Evolutionary conservation across 2,329 filamentous ascomycete species (phyloP), one percentile per base, ranked within the genome.

Genomic region (Pestalotiopsis sp.): DNA sequence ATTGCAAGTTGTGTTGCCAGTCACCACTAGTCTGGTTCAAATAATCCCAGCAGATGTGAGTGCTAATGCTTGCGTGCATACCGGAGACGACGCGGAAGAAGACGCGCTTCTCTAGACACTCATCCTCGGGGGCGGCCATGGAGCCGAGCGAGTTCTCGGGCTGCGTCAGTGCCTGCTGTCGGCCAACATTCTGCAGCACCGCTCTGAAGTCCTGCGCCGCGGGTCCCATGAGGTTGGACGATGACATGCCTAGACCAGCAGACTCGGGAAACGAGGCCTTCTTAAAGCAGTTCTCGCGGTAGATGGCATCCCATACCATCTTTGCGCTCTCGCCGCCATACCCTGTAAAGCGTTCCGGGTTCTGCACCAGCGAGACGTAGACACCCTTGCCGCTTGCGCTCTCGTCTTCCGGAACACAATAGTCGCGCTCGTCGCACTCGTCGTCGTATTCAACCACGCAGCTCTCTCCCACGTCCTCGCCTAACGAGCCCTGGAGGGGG

Each of bases 391-490:
- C 92, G 64, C 87, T 87, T 6, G 92, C 90, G 76, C 93, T 93
- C 82, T 98, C 95, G 77, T 99, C 96, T 75, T 99, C 96, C 0
- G 94, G 94, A 4, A 98, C 90, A 81, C 96, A 99, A 80, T 98
- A 99, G 79, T 99, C 96, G 72, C 96, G 89, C 73, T 98, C 93
- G 82, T 98, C 95, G 81, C 94, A 97, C 81, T 98, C 95, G 76
- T 98, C 95, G 76, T 98, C 95, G 77, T 97, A 97, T 82, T 99
- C 96, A 20, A 98, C 91, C 60, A 99, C 94, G 79, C 96, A 99
- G 79, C 93, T 97, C 83, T 99, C 96, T 65, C 93, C 94, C 0
- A 98, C 95, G 67, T 91, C 84, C 65, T 95, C 93, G 61, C 96
- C 96, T 9, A 99, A 82, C 74, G 91, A 87, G 17, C 95, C 95